These are phyloP conservation scores for Botryotinia calthae DNA, from an alignment of 2,329 filamentous ascomycete species.

Conservation along the genomic window DNA sequence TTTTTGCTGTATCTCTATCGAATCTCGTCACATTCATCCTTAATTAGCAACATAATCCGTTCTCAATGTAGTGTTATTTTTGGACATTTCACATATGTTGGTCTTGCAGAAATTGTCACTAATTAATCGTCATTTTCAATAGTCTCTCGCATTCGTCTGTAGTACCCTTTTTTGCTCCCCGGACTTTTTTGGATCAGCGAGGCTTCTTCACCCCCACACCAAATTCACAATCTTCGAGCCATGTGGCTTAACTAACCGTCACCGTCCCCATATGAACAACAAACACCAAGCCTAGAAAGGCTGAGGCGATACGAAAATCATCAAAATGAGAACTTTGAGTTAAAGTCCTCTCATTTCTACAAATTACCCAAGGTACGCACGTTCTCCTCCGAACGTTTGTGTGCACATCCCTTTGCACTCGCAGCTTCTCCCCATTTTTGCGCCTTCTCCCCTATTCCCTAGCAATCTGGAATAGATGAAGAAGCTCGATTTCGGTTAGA, in stretches of 20 bases:
- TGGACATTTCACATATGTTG: conserved; percentile 13
- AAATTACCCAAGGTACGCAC: background rate
- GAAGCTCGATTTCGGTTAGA: background rate
- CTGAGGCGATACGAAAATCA: background rate
- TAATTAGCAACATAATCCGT: conserved; percentile 21
- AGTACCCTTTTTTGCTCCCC: background rate
- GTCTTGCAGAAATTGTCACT: conserved; percentile 14
- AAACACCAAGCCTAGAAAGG: background rate
- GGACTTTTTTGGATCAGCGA: background rate
- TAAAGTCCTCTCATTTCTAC: background rate
- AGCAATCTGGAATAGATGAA: background rate
- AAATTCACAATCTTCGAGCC: background rate
- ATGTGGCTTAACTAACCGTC: conserved; percentile 7
- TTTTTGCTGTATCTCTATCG: background rate
- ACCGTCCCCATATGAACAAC: background rate
- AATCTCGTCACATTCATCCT: conserved; percentile 12
- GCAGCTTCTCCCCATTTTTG: background rate
- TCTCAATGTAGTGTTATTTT: conserved; percentile 20
- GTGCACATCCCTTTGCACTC: conserved; percentile 16
- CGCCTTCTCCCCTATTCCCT: background rate
- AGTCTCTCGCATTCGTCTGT: background rate
- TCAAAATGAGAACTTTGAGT: background rate
- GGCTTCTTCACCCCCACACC: background rate
- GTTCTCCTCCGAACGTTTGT: conserved; percentile 7
- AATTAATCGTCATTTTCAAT: conserved; percentile 22